These are phyloP conservation scores for Conoideocrella luteorostrata DNA, from an alignment of 2,329 filamentous ascomycete species.

Conservation along the genomic window DNA sequence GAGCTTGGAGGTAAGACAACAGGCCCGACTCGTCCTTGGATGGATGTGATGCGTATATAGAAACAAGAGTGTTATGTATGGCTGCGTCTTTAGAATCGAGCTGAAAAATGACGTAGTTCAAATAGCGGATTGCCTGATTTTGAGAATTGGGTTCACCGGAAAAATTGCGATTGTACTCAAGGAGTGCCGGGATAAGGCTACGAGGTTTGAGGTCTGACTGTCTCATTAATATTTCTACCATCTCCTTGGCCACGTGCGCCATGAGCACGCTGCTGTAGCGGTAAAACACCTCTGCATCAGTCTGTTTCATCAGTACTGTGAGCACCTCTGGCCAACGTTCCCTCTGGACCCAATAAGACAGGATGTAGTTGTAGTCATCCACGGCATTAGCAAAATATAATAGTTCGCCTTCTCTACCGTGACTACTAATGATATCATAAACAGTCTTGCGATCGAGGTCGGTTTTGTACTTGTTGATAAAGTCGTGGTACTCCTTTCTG, in stretches of 20 bases:
- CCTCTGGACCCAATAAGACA: constrained; percentile 95
- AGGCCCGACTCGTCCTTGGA: constrained; percentile 80
- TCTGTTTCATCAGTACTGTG: constrained; percentile 86
- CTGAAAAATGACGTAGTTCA: constrained; percentile 88
- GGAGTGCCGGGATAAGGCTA: constrained; percentile 83
- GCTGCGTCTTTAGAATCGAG: constrained; percentile 74
- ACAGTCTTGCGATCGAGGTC: constrained; percentile 88
- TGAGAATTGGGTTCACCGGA: constrained; percentile 56
- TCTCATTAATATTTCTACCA: constrained; percentile 94
- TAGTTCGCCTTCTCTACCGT: constrained; percentile 88
- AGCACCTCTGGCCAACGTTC: constrained; percentile 88
- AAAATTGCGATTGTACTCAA: constrained; percentile 84
- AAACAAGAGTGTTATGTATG: constrained; percentile 94
- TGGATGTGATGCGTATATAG: constrained; percentile 84
- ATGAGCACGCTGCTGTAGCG: constrained; percentile 96
- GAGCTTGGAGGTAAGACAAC: constrained; percentile 81
- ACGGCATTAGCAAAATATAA: constrained; percentile 84
- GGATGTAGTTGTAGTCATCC: constrained; percentile 88
- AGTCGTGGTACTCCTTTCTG: constrained; percentile 78
- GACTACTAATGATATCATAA: constrained; percentile 93
- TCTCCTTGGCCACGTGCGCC: constrained; percentile 74
- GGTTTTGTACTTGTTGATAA: constrained; percentile 74
- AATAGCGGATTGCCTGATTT: constrained; percentile 90
- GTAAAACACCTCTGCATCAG: constrained; percentile 88
- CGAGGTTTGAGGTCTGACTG: constrained; percentile 79